Evolutionary conservation across 345 rosid species (phyloP).

Genomic region (Kernera saxatilis): DNA sequence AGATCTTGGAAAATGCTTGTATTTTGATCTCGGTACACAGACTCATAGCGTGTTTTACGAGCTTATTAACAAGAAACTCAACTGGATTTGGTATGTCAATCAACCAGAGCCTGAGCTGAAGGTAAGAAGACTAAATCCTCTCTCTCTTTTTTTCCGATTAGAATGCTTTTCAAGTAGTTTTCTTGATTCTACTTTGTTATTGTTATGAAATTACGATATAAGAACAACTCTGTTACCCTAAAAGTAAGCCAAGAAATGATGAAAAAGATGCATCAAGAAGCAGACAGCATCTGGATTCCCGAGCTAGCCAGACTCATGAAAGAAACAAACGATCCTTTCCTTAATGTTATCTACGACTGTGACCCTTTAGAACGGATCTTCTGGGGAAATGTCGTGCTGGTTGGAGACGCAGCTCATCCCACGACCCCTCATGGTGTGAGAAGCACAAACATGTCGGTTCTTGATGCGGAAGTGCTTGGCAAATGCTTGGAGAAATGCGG

Average conservation of each 20-base stretch:
- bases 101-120: conserved; percentile 63
- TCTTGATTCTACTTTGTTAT: background rate
- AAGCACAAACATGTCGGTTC: conserved; percentile 82
- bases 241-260: conserved; percentile 55
- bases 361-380: conserved; percentile 49
- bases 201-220: background rate
- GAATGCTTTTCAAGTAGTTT: background rate
- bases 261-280: conserved; percentile 52
- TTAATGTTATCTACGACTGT: conserved; percentile 67
- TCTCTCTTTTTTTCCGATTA: background rate
- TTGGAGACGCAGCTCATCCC: conserved; percentile 89
- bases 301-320: conserved; percentile 54
- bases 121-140: conserved; percentile 30
- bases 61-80: conserved; percentile 49
- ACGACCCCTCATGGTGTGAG: conserved; percentile 68
- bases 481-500: conserved; percentile 56
- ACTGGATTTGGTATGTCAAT: conserved; percentile 78
- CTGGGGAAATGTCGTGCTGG: conserved; percentile 53
- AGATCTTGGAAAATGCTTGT: conserved; percentile 64
- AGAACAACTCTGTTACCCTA: conserved; percentile 68
- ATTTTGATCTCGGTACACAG: conserved; percentile 44
- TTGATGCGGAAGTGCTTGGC: conserved; percentile 69
- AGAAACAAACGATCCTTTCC: conserved; percentile 73
- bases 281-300: conserved; percentile 59
- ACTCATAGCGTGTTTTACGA: conserved; percentile 60